phyloP scores from a whole-genome alignment of 352 stramenopile species.

The Globisporangium parvum region DNA sequence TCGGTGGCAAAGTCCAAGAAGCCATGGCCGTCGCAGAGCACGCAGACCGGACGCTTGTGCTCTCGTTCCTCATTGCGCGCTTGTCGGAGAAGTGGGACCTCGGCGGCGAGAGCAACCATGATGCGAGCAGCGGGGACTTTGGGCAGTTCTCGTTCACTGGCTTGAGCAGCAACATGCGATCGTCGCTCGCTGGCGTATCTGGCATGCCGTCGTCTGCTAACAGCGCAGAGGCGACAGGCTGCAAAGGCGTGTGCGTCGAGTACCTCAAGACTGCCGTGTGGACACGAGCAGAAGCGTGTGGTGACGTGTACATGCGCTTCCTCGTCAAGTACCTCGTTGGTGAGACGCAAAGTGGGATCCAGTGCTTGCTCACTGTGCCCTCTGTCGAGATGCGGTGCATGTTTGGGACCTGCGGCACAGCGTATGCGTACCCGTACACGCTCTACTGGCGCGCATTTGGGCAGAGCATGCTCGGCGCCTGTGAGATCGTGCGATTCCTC shows the following conservation, averaged over 20 bases:
- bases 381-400: slow-evolving; percentile 49
- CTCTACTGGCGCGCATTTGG: slow-evolving; percentile 77
- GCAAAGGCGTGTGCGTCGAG: slow-evolving; percentile 40
- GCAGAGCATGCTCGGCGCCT: slow-evolving; percentile 60
- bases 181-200: slow-evolving; percentile 8
- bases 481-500: slow-evolving; percentile 61
- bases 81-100: slow-evolving; percentile 75
- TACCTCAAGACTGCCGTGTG: slow-evolving; percentile 60
- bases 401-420: slow-evolving; percentile 25
- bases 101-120: slow-evolving; percentile 17
- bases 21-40: slow-evolving; percentile 70
- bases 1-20: slow-evolving; percentile 73
- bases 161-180: slow-evolving; percentile 41
- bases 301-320: slow-evolving; percentile 76
- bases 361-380: slow-evolving; percentile 44
- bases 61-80: slow-evolving; percentile 76
- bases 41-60: slow-evolving; percentile 61
- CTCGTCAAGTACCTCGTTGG: slow-evolving; percentile 62
- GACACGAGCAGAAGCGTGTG: slow-evolving; percentile 33
- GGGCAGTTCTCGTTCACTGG: slow-evolving; percentile 49
- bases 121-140: slow-evolving; percentile 15
- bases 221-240: slow-evolving; percentile 3
- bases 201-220: not conserved
- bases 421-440: slow-evolving; percentile 9
- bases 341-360: slow-evolving; percentile 36